A percentile compares a stretch with the other conserved stretches of the same genome.
Conservation (phyloP, 2,329 filamentous ascomycete species). For the Colletotrichum euphorbiae region DNA sequence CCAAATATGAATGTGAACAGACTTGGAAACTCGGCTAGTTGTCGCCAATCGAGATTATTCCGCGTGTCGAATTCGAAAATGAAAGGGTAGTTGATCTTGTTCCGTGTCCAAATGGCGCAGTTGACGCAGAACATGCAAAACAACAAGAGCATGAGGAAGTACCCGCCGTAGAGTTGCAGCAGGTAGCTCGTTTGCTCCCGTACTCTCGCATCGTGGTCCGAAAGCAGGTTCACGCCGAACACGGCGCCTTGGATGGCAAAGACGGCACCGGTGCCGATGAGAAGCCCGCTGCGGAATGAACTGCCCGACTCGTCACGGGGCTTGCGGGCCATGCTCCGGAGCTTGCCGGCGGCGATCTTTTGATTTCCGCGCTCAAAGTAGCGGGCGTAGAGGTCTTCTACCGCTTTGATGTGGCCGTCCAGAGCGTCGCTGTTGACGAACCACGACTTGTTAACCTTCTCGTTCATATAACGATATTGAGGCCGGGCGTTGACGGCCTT, state of each 20-base stretch:
- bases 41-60: conserved; percentile 88
- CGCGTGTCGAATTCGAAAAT: conserved; percentile 96
- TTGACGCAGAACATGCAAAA: conserved; percentile 87
- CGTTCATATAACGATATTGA: conserved; percentile 84
- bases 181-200: conserved; percentile 72
- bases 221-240: conserved; percentile 66
- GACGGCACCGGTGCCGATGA: conserved; percentile 75
- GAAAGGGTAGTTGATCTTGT: conserved; percentile 95
- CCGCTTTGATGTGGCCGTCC: conserved; percentile 81
- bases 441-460: conserved; percentile 90
- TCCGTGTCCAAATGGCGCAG: conserved; percentile 83
- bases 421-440: conserved; percentile 91
- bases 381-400: conserved; percentile 91
- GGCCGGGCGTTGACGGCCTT: conserved; percentile 86
- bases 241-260: conserved; percentile 75
- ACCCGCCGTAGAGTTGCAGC: conserved; percentile 91
- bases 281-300: conserved; percentile 71
- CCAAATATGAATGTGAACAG: conserved; percentile 84
- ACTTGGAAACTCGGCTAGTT: conserved; percentile 87
- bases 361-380: conserved; percentile 96
- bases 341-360: conserved; percentile 89
- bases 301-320: conserved; percentile 66
- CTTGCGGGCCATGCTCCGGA: conserved; percentile 77
- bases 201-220: conserved; percentile 60
- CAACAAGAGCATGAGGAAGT: conserved; percentile 85